Evolutionary conservation across 2,329 filamentous ascomycete species (phyloP).

Genomic region (Leptodontidium sp.): DNA sequence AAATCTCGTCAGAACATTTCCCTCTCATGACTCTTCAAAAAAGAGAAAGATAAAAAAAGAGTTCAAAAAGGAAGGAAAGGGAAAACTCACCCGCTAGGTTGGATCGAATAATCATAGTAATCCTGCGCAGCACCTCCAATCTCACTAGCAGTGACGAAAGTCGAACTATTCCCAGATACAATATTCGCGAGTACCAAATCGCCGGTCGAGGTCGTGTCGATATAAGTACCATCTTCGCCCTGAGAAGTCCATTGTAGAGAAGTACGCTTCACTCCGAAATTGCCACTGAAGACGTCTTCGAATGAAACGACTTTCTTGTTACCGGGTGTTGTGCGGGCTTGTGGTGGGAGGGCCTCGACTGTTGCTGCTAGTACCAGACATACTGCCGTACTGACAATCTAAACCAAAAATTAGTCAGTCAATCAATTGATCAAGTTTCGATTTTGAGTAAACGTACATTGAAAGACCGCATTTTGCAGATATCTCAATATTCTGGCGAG

Average conservation of each 20-base stretch:
- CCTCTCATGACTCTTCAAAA: no score
- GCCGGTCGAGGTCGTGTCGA: constrained; percentile 58
- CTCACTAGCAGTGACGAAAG: constrained; percentile 65
- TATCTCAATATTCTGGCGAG: background rate
- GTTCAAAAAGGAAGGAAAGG: no score
- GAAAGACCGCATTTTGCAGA: constrained; percentile 12
- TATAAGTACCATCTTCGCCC: constrained; percentile 68
- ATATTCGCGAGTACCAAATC: constrained; percentile 69
- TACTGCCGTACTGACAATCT: constrained; percentile 17
- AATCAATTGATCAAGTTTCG: background rate
- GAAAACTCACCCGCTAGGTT: constrained; percentile 55
- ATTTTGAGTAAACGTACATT: constrained; percentile 2
- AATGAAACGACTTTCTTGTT: constrained; percentile 42
- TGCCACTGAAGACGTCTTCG: constrained; percentile 38
- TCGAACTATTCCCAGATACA: constrained; percentile 61
- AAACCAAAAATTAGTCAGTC: background rate
- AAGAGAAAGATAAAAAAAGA: background rate
- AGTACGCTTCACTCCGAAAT: constrained; percentile 36
- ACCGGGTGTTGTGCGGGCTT: constrained; percentile 10
- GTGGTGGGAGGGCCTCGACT: constrained; percentile 6
- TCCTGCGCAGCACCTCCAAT: constrained; percentile 56
- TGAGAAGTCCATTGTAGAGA: constrained; percentile 60
- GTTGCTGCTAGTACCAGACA: constrained; percentile 12
- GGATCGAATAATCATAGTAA: constrained; percentile 67
- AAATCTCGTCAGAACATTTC: background rate